Evolutionary conservation across 148 eudicot genomes (phyloP).

Genomic region (Silene uniflora): DNA sequence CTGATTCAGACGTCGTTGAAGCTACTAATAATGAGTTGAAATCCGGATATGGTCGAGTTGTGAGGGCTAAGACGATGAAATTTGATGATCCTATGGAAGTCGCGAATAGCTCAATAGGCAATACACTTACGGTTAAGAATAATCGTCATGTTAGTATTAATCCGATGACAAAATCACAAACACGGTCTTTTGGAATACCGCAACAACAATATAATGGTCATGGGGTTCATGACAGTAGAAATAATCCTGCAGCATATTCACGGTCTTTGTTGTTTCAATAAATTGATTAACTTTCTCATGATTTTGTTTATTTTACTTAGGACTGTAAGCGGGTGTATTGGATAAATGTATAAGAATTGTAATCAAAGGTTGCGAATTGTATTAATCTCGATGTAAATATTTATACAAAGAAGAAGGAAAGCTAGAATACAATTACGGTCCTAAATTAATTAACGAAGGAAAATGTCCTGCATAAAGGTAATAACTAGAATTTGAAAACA

Average conservation of each 20-base stretch:
- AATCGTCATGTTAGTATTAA: not conserved
- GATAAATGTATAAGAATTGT: too few relatives aligned
- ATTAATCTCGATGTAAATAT: too few relatives aligned
- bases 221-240: slow-evolving; percentile 11
- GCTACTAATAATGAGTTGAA: slow-evolving; percentile 2
- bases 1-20: slow-evolving; percentile 18
- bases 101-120: slow-evolving; percentile 45
- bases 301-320: too few relatives aligned
- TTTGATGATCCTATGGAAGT: slow-evolving; percentile 38
- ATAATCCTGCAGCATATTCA: slow-evolving; percentile 84
- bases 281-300: slow-evolving; percentile 10
- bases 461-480: too few relatives aligned
- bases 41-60: slow-evolving; percentile 15
- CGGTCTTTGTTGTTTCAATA: slow-evolving; percentile 68
- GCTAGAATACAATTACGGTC: too few relatives aligned
- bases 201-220: slow-evolving; percentile 30
- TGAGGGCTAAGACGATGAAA: slow-evolving; percentile 39
- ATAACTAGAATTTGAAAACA: too few relatives aligned
- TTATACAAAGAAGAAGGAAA: too few relatives aligned
- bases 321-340: too few relatives aligned
- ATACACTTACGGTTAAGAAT: slow-evolving; percentile 41
- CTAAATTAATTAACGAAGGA: too few relatives aligned
- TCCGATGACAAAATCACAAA: slow-evolving; percentile 1
- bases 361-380: too few relatives aligned
- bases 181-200: slow-evolving; percentile 32